Conservation (phyloP, 371 early-diverging fungal genomes). For the Circinella minor region DNA sequence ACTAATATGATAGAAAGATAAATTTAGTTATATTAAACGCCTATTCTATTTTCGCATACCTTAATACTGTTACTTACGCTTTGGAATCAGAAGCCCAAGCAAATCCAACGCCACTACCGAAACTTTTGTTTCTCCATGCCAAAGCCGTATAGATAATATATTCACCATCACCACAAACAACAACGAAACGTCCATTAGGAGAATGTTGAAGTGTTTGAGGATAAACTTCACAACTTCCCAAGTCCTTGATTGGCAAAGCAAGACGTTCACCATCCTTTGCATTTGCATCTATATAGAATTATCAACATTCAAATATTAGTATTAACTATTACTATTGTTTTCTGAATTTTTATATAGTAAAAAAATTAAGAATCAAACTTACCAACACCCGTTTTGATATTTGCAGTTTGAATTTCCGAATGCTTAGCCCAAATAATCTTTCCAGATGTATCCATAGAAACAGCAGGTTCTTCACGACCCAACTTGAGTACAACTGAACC, state of each 20-base stretch:
- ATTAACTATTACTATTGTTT: background rate
- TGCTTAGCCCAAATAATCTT: slow-evolving; percentile 98
- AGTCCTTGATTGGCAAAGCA: slow-evolving; percentile 85
- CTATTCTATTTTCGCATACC: background rate
- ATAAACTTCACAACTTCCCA: slow-evolving; percentile 97
- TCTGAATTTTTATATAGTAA: background rate
- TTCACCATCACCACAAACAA: slow-evolving; percentile 98
- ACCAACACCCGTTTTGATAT: slow-evolving; percentile 80
- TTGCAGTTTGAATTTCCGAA: slow-evolving; percentile 94
- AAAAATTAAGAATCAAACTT: slow-evolving; percentile 4
- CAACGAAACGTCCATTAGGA: slow-evolving; percentile 98
- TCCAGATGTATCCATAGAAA: slow-evolving; percentile 95
- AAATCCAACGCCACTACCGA: slow-evolving; percentile 94
- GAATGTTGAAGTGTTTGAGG: slow-evolving; percentile 96
- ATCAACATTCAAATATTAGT: background rate
- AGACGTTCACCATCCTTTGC: slow-evolving; percentile 94
- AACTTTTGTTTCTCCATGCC: slow-evolving; percentile 99
- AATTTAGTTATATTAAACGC: no score
- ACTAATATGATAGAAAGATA: slow-evolving; percentile 20
- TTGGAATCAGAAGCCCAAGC: slow-evolving; percentile 97
- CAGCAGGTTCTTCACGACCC: slow-evolving; percentile 95
- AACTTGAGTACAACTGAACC: slow-evolving; percentile 94
- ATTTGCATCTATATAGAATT: slow-evolving; percentile 55
- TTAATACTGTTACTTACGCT: slow-evolving; percentile 52
- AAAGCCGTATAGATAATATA: slow-evolving; percentile 99